These are phyloP conservation scores for Orobanche coerulescens DNA, from an alignment of 257 asterid genomes.

Conservation along the genomic window DNA sequence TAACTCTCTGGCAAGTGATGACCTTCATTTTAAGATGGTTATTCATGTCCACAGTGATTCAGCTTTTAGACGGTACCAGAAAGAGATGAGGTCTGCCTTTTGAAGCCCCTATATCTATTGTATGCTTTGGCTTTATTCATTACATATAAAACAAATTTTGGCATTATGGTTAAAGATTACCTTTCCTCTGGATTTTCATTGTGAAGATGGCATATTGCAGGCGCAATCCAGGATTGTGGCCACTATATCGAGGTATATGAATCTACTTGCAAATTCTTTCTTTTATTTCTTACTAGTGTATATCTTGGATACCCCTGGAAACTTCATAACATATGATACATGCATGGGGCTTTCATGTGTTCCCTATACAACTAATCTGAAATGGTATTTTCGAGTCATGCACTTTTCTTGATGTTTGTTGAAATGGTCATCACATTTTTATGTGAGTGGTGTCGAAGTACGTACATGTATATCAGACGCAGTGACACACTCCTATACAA, in stretches of 20 bases:
- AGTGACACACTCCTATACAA: background rate
- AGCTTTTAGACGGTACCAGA: conserved; percentile 83
- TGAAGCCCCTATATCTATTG: conserved; percentile 5
- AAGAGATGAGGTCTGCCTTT: conserved; percentile 75
- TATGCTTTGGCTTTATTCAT: background rate
- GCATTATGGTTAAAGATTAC: background rate
- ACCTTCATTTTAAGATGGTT: conserved; percentile 88
- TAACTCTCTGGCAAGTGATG: conserved; percentile 48
- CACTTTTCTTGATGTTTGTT: conserved; percentile 14
- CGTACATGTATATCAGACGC: background rate
- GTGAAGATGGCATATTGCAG: conserved; percentile 38
- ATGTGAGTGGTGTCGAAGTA: background rate
- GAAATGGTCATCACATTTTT: background rate
- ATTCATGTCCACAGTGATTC: conserved; percentile 90
- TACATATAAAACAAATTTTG: conserved; percentile 15
- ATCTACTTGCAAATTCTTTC: background rate
- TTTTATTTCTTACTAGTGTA: background rate
- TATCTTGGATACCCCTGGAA: background rate
- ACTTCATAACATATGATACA: conserved; percentile 5
- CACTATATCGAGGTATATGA: conserved; percentile 86
- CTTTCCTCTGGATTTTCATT: conserved; percentile 14
- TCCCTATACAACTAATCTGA: background rate
- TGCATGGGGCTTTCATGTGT: background rate
- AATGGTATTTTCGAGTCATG: background rate
- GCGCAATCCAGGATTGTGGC: conserved; percentile 83